These are phyloP conservation scores for Leptosphaerulina australis DNA, from an alignment of 2,329 filamentous ascomycete genomes.

Conservation along the genomic window DNA sequence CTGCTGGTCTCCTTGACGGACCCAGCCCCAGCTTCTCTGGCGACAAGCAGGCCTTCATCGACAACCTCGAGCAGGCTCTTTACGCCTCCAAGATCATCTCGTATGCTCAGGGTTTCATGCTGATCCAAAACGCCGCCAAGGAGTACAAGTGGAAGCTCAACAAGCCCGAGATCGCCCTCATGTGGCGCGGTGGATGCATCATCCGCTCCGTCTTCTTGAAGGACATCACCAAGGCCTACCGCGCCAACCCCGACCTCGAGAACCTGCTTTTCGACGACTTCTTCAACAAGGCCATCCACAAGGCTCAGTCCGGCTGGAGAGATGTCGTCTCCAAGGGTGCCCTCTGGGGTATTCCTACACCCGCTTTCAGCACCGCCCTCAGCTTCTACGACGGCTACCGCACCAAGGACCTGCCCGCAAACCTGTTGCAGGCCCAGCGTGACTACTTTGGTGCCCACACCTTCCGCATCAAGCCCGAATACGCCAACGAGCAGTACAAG, in stretches of 20 bases:
- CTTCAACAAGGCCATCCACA: constrained; percentile 99
- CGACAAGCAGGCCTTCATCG: constrained; percentile 90
- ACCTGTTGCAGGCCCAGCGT: constrained; percentile 97
- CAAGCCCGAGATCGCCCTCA: constrained; percentile 99
- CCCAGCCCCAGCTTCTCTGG: constrained; percentile 82
- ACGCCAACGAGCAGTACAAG: constrained; percentile 73
- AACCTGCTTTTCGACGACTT: constrained; percentile 99
- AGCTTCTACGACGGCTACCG: constrained; percentile 99
- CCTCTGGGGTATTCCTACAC: constrained; percentile 92
- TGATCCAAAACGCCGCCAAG: constrained; percentile 97
- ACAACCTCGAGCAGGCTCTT: constrained; percentile 96
- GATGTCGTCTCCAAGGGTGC: constrained; percentile 86
- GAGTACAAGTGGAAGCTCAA: constrained; percentile 99
- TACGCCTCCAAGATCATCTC: constrained; percentile 99
- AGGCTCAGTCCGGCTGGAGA: constrained; percentile 70
- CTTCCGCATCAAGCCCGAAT: constrained; percentile 61
- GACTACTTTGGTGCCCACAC: constrained; percentile 89
- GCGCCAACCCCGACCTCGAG: constrained; percentile 90
- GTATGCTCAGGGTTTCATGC: constrained; percentile 99
- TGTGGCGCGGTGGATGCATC: constrained; percentile 99
- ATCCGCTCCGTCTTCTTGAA: constrained; percentile 99
- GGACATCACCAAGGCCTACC: constrained; percentile 98
- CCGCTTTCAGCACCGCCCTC: constrained; percentile 94
- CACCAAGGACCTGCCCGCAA: constrained; percentile 95
- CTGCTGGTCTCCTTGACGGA: constrained; percentile 77